phyloP scores from a whole-genome alignment of 176 grass and related monocot genomes.

The Oryza meyeriana region DNA sequence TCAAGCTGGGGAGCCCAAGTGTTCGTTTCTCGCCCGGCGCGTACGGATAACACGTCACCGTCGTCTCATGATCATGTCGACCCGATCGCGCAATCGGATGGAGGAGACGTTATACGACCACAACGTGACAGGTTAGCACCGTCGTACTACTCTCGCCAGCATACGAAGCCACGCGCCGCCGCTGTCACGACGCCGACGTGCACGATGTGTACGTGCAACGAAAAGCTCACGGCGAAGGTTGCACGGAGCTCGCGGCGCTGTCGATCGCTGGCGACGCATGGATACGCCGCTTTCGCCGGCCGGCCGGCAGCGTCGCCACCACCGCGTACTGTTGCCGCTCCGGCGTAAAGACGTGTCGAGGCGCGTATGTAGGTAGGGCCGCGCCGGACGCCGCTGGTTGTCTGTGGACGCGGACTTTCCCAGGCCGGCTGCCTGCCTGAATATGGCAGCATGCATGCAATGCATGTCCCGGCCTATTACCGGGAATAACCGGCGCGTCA shows the following conservation, averaged over 20 bases:
- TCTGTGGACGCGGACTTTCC: not conserved
- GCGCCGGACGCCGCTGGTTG: not conserved
- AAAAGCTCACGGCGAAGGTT: not conserved
- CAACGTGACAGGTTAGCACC: not conserved
- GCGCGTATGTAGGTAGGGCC: not conserved
- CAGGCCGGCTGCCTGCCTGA: not conserved
- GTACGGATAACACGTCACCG: not conserved
- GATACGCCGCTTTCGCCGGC: not conserved
- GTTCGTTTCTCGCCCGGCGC: constrained; percentile 7
- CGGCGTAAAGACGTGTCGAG: not conserved
- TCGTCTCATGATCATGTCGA: not conserved
- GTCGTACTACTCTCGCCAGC: not conserved
- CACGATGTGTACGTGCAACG: not conserved
- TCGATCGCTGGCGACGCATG: not conserved
- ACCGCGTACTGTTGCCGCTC: not conserved
- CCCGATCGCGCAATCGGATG: not conserved
- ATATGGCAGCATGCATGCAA: not conserved
- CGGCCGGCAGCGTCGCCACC: not conserved
- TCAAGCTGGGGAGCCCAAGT: constrained; percentile 21
- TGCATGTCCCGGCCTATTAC: not conserved
- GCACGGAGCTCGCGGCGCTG: not conserved
- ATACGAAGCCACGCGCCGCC: not conserved
- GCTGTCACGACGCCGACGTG: constrained; percentile 3
- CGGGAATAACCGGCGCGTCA: not conserved
- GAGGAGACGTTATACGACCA: not conserved